Evolutionary conservation across 73 alveolate genomes (phyloP), one percentile per base, ranked within the genome.

Genomic region (Paramecium primaurelia): DNA sequence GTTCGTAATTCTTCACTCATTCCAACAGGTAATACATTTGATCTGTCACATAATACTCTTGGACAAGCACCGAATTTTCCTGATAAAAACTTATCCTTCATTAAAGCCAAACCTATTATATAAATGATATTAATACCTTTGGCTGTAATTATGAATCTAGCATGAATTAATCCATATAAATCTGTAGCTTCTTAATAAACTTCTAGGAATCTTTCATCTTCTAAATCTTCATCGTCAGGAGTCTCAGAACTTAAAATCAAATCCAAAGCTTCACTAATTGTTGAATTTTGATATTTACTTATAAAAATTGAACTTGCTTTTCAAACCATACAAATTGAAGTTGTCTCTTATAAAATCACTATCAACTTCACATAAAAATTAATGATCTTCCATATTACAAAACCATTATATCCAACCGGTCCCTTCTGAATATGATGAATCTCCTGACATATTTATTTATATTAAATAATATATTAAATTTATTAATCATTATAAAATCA

Each of bases 51-150:
- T 85, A 95, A 93, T 8, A 94, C 99, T 95, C 99, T 92, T 1
- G 99, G 99, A 85, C 99, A 98, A 75, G 95, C 93, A 14, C 99
- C 99, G 86, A 98, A 98, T 51, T 93, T 95, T 59, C 99, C 99
- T 54, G 94, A 86, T 73, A 97, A 47, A 92, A 93, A 98, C 93
- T 98, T 97, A 73, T 98, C 99, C 86, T 93, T 97, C 99, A 98
- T 98, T 93, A 97, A 86, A 34, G 97, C 98, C 83, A 97, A 92
- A 7, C 99, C 99, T 94, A 45, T 93, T 18, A 12, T 1, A 54
- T 54, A 54, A 49, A 0, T 94, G 25, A 92, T 93, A 58, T 3
- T 32, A 69, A 59, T 36, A 89, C 99, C 99, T 89, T 97, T 83
- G 7, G 99, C 98, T n/a, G 99, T 86, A n/a, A 77, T 71, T 44